Evolutionary conservation across 257 asterid genomes (phyloP), one percentile per base, ranked within the genome.

Genomic region (Jaltomata sinuosa): DNA sequence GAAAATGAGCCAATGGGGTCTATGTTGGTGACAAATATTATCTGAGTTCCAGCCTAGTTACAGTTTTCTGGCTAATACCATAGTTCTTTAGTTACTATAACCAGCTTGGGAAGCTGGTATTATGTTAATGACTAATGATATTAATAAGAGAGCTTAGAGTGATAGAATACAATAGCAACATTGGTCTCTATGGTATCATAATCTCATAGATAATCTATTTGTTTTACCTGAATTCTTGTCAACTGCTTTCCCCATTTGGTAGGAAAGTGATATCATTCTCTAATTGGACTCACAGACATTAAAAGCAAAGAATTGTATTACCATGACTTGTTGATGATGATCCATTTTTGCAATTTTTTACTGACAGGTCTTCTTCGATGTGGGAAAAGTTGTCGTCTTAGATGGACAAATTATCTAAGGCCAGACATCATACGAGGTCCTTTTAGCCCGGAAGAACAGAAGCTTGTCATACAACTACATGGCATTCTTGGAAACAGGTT

Each of bases 401-500:
- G 99, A 40, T 96, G 99, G 98, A 90, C 97, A 11, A 96, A 96
- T 90, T 96, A 96, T 84, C 98, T 96, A 12, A 90, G 98, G 87
- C 98, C 99, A 14, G 97, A 94, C 89, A 96, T 96, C 27, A 96
- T 91, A 86, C 94, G 98, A 16, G 98, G 99, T 19, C 97, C 98
- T 7, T 96, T 96, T 80, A 90, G 69, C 64, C 85, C 91, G 1
- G 97, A 94, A 8, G 99, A 96, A 49, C 96, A 94, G 91, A 94
- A 94, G 90, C 97, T 93, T 83, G 99, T 96, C 81, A 89, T 96
- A 42, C 99, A 96, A 83, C 85, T 96, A 19, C 99, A 96, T 84
- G 99, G 88, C 89, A 92, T 96, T 86, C 98, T 96, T 54, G 99
- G 99, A 72, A 96, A 96, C 92, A 92, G 99, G 99, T 94, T 69